A percentile compares a stretch with the other conserved stretches of the same genome.
These are phyloP conservation scores for Cairneyella variabilis DNA, from an alignment of 495 filamentous ascomycete species.

Conservation along the genomic window DNA sequence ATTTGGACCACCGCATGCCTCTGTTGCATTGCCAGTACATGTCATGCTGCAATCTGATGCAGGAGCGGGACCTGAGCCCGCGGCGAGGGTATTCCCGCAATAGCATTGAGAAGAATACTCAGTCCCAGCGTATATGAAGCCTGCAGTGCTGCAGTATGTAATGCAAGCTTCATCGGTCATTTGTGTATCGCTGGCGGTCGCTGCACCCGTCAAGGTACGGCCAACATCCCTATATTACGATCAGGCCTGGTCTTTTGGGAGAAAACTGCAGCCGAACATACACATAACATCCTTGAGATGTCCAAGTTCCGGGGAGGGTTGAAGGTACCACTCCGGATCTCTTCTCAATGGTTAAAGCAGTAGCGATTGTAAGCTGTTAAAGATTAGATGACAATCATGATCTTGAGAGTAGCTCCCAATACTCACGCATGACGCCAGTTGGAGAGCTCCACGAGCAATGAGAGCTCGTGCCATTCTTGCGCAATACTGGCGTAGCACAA, in stretches of 20 bases:
- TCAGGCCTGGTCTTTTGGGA: neutral
- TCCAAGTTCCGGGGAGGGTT: conserved; percentile 11
- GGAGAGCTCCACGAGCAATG: no score
- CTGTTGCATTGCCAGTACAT: conserved; percentile 22
- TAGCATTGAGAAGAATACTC: conserved; percentile 28
- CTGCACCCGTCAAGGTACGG: conserved; percentile 9
- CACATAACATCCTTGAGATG: conserved; percentile 15
- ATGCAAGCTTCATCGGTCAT: conserved; percentile 41
- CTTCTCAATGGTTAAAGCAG: no score
- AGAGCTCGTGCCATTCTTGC: no score
- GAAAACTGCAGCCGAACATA: no score
- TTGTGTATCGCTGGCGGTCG: conserved; percentile 6
- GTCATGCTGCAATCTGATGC: conserved; percentile 19
- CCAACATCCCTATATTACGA: neutral
- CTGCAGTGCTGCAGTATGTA: conserved; percentile 29
- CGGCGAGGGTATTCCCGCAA: conserved; percentile 9
- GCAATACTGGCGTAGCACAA: no score
- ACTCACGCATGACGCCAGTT: no score
- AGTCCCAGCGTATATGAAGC: conserved; percentile 36
- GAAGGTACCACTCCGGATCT: no score
- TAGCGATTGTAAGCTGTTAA: neutral
- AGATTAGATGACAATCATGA: no score
- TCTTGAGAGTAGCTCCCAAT: no score
- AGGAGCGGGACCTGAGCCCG: neutral
- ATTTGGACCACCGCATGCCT: conserved; percentile 29